Evolutionary conservation across 345 rosid species (phyloP).

Genomic region (Melaleuca quinquenervia): DNA sequence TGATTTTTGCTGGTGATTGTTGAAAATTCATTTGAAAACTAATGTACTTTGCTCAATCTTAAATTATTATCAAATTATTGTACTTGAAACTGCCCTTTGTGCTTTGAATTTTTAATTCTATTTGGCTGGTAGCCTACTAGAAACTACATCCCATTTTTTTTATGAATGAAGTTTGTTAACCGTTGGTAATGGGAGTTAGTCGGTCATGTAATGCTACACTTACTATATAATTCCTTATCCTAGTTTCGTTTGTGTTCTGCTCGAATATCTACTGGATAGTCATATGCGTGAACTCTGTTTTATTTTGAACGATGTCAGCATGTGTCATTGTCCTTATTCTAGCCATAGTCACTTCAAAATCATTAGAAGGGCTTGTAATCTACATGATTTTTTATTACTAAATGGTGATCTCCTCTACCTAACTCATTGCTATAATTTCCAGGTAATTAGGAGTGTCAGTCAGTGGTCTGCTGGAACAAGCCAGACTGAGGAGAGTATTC

Average conservation of each 20-base stretch:
- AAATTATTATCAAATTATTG: background rate
- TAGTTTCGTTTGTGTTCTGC: background rate
- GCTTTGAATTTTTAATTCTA: background rate
- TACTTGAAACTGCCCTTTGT: background rate
- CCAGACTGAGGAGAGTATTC: conserved; percentile 94
- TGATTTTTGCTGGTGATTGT: background rate
- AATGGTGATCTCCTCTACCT: background rate
- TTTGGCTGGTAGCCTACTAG: background rate
- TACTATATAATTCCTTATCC: background rate
- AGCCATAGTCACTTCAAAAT: background rate
- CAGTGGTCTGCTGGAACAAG: conserved; percentile 99
- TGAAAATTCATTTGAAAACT: background rate
- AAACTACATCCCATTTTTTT: background rate
- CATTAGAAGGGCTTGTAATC: background rate
- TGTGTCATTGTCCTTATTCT: background rate
- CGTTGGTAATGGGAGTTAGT: background rate
- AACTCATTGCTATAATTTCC: conserved; percentile 10
- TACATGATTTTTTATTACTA: background rate
- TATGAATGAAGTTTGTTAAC: background rate
- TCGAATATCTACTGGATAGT: background rate
- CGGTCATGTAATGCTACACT: background rate
- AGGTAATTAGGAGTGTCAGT: conserved; percentile 97
- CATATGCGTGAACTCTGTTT: background rate
- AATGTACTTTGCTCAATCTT: background rate
- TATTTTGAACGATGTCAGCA: background rate